Conservation (phyloP, 495 filamentous ascomycete genomes). For the Talaromyces proteolyticus region DNA sequence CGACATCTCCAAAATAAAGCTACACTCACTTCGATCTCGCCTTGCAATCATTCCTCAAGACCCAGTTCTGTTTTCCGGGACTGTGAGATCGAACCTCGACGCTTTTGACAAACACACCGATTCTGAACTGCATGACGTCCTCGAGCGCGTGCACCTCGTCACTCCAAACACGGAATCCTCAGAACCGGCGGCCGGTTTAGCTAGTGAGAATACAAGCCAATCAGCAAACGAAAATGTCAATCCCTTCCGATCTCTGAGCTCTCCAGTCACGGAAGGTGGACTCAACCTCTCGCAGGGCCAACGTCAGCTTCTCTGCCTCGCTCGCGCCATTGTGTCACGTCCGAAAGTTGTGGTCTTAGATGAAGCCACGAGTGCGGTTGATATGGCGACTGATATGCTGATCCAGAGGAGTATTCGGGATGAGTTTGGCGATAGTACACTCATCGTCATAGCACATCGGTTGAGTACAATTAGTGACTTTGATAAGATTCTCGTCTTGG, state of each 20-base stretch:
- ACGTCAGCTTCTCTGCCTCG: constrained; percentile 81
- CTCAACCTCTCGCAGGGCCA: constrained; percentile 81
- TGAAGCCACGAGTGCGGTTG: constrained; percentile 84
- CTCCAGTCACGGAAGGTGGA: constrained; percentile 68
- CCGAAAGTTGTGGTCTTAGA: constrained; percentile 86
- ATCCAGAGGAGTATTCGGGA: constrained; percentile 80
- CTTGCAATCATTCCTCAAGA: constrained; percentile 85
- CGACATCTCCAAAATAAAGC: constrained; percentile 67
- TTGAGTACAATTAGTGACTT: constrained; percentile 84
- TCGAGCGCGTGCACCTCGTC: constrained; percentile 37
- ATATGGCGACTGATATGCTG: constrained; percentile 76
- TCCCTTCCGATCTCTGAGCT: constrained; percentile 12
- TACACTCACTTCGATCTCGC: constrained; percentile 66
- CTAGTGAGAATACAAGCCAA: constrained; percentile 16
- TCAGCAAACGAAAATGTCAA: constrained; percentile 81
- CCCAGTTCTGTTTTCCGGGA: constrained; percentile 82
- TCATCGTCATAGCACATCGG: constrained; percentile 86
- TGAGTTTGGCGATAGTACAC: constrained; percentile 69
- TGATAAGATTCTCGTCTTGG: constrained; percentile 77
- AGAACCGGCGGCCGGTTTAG: not conserved
- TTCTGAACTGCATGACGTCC: constrained; percentile 63
- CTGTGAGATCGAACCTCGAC: constrained; percentile 76
- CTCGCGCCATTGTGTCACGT: constrained; percentile 73
- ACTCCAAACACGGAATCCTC: not conserved
- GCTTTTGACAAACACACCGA: constrained; percentile 71